These are phyloP conservation scores for Coccomyxa sp. DNA, from an alignment of 139 green algal genomes.

Conservation along the genomic window DNA sequence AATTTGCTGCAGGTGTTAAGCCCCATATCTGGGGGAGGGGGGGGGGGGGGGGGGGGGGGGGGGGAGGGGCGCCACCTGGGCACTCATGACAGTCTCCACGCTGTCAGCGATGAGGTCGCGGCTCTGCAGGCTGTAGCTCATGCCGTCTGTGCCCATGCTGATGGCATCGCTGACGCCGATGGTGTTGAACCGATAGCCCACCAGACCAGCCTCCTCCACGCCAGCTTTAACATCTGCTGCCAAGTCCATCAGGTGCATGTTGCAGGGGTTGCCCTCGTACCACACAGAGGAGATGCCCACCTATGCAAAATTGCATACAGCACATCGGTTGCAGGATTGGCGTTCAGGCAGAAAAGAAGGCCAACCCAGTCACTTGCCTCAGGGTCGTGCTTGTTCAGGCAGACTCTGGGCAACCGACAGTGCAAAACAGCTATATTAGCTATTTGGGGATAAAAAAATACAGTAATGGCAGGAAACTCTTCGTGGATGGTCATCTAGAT, in stretches of 20 bases:
- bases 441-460: too few relatives aligned
- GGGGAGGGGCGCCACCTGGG: slow-evolving; percentile 12
- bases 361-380: too few relatives aligned
- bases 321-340: background rate
- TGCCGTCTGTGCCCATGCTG: slow-evolving; percentile 98
- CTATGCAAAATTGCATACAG: slow-evolving; percentile 23
- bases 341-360: too few relatives aligned
- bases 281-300: slow-evolving; percentile 93
- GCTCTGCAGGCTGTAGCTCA: slow-evolving; percentile 88
- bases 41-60: background rate
- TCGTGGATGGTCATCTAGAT: too few relatives aligned
- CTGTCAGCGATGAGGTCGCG: slow-evolving; percentile 91
- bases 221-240: slow-evolving; percentile 90
- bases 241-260: slow-evolving; percentile 98
- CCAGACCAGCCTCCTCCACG: slow-evolving; percentile 59
- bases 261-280: slow-evolving; percentile 99
- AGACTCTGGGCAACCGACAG: too few relatives aligned
- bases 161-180: slow-evolving; percentile 95
- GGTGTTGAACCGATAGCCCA: slow-evolving; percentile 92
- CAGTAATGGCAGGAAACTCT: too few relatives aligned
- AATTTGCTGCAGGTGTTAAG: background rate
- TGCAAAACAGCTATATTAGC: too few relatives aligned
- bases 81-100: slow-evolving; percentile 95
- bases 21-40: background rate
- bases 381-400: too few relatives aligned